Percentiles rank a stretch among this genome's conserved stretches.
These are phyloP conservation scores for Hortaea werneckii DNA, from an alignment of 2,329 filamentous ascomycete species.

Conservation along the genomic window DNA sequence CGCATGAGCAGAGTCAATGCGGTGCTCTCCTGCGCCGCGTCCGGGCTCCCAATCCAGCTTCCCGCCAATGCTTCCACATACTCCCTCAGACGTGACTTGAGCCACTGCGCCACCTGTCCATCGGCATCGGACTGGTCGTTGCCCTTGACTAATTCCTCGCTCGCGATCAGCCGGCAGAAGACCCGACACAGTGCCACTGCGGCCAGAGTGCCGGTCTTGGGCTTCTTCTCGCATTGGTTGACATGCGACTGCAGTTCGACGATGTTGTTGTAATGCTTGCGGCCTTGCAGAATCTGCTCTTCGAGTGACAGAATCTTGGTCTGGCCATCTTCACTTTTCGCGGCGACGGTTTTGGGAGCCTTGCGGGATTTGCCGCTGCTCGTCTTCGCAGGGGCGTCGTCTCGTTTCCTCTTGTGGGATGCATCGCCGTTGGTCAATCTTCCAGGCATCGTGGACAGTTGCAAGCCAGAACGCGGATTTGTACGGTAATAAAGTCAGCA, in stretches of 20 bases:
- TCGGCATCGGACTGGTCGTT: conserved; percentile 63
- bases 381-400: conserved; percentile 10
- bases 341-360: conserved; percentile 25
- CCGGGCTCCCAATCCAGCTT: conserved; percentile 47
- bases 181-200: conserved; percentile 75
- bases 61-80: conserved; percentile 46
- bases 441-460: conserved; percentile 25
- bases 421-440: conserved; percentile 15
- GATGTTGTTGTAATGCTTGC: conserved; percentile 88
- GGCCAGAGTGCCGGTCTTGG: conserved; percentile 44
- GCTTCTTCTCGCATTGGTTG: conserved; percentile 44
- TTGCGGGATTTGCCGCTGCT: conserved; percentile 25
- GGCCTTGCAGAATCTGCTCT: conserved; percentile 71
- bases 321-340: conserved; percentile 39
- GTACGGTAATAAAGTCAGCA: too few relatives aligned
- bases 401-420: conserved; percentile 36
- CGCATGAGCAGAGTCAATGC: conserved; percentile 74
- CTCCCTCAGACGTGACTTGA: conserved; percentile 63
- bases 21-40: conserved; percentile 54
- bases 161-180: conserved; percentile 70
- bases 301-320: conserved; percentile 66
- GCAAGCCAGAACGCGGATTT: too few relatives aligned
- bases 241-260: conserved; percentile 52
- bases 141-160: conserved; percentile 58
- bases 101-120: conserved; percentile 62